These are phyloP conservation scores for Trichoderma orchidacearum DNA, from an alignment of 495 filamentous ascomycete genomes.

Conservation along the genomic window DNA sequence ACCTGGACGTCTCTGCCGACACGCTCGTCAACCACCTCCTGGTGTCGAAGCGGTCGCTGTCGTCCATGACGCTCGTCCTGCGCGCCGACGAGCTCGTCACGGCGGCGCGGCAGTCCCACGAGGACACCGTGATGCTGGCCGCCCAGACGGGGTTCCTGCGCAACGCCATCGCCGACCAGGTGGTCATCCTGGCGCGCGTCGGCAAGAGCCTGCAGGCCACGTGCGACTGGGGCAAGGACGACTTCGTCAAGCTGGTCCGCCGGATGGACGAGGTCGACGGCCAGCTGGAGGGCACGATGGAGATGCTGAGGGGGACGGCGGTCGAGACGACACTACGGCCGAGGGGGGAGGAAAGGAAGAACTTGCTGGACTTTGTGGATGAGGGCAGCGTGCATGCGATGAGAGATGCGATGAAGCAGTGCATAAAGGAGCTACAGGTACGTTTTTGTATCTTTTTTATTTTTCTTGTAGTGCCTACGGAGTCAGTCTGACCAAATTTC, in stretches of 20 bases:
- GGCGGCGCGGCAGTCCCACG: conserved; percentile 56
- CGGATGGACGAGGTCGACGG: conserved; percentile 62
- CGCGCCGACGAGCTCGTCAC: conserved; percentile 82
- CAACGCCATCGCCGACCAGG: conserved; percentile 57
- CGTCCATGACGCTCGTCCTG: conserved; percentile 71
- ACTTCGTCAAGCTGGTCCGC: conserved; percentile 46
- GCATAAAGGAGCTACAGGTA: conserved; percentile 43
- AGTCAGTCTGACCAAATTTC: conserved; percentile 5
- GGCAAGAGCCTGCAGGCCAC: conserved; percentile 42
- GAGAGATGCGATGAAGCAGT: conserved; percentile 48
- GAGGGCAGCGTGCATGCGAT: conserved; percentile 61
- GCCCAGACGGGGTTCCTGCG: conserved; percentile 69
- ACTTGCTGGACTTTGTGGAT: conserved; percentile 82
- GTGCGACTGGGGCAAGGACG: conserved; percentile 29
- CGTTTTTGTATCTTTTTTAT: background rate
- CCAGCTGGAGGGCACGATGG: conserved; percentile 57
- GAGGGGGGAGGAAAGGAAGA: conserved; percentile 49
- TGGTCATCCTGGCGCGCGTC: conserved; percentile 53
- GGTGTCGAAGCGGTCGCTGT: conserved; percentile 78
- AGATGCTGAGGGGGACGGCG: conserved; percentile 50
- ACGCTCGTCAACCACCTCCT: conserved; percentile 70
- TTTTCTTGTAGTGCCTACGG: background rate
- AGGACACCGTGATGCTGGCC: conserved; percentile 63
- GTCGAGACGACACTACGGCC: conserved; percentile 67
- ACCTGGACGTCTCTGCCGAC: conserved; percentile 41